phyloP scores from a whole-genome alignment of 1,284 basidiomycete genomes.

The Austroboletus niveus region DNA sequence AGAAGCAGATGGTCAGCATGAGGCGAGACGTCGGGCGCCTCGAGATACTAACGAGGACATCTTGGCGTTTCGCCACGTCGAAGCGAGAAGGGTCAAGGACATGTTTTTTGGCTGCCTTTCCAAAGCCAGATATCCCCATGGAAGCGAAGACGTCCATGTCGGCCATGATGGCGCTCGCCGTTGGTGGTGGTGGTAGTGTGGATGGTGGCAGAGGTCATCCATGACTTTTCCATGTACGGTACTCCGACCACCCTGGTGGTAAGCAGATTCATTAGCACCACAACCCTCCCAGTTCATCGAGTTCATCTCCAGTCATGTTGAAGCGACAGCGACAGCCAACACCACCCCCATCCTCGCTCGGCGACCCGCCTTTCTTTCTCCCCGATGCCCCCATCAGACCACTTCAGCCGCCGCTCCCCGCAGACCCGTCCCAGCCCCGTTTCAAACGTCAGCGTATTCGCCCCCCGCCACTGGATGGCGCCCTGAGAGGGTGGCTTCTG shows the following conservation, averaged over 20 bases:
- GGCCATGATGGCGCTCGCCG: conserved; percentile 48
- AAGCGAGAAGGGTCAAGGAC: conserved; percentile 69
- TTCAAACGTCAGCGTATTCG: conserved; percentile 47
- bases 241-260: conserved; percentile 21
- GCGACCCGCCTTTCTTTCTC: conserved; percentile 32
- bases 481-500: conserved; percentile 42
- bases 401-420: conserved; percentile 23
- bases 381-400: conserved; percentile 26
- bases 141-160: conserved; percentile 69
- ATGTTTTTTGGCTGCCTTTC: conserved; percentile 64
- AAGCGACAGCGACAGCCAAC: conserved; percentile 62
- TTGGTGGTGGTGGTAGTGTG: not conserved
- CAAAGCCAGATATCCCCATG: conserved; percentile 81
- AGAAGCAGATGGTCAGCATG: conserved; percentile 20
- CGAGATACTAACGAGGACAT: conserved; percentile 31
- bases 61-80: conserved; percentile 68
- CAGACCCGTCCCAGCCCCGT: conserved; percentile 10
- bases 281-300: not conserved
- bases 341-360: conserved; percentile 44
- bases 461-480: conserved; percentile 47
- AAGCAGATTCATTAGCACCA: conserved; percentile 2
- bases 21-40: conserved; percentile 9
- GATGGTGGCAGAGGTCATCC: conserved; percentile 21
- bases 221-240: conserved; percentile 6
- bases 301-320: conserved; percentile 46